Base-by-base conservation (phyloP, 192 early-diverging fungal species). In the Podila verticillata region DNA sequence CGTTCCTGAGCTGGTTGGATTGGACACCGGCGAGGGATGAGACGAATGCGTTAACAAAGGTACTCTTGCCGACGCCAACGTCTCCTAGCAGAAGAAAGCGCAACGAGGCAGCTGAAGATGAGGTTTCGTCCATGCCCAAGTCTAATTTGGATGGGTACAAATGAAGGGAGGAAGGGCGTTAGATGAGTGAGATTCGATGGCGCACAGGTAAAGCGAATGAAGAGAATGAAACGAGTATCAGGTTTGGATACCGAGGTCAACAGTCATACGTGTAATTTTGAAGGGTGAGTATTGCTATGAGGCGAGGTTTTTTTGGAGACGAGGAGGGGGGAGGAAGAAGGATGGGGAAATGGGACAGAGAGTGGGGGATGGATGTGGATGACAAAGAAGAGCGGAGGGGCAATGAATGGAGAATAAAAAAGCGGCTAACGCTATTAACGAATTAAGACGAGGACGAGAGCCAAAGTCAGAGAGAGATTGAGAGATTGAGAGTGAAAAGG, bases 11-110 rank as follows among this genome's bases (percentile, higher is more conserved):
- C 32, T 48, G 61, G 20, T 74, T 60, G 49, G 82, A 72, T 29
- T 75, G 73, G 13, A 84, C 63, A 22, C 84, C 84, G 22, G 79
- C 44, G 57, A 69, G 58, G 29, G 44, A 15, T 15, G 26, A 28
- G 28, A 47, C 44, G 32, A 69, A 69, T 1, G 67, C 58, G 29
- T 69, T 22, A 12, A 69, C 36, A 34, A 69, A 69, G 10, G 58
- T 29, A n/a, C 36, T n/a, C 47, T 69, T 68, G 44, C 67, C 67
- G 9, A 68, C 67, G 28, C 67, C 67, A 19, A 68, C 57, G 30
- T 68, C 67, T n/a, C 67, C 67, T 2, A 68, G 44, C 17, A 68
- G 58, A 30, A 68, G 56, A 39, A 68, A 68, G 28, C 67, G 67
- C 19, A 68, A 22, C 20, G 67, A 68, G 10, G 67, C 67, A 17